Base-by-base conservation (phyloP, 257 asterid species). In the Solanum chaucha region DNA sequence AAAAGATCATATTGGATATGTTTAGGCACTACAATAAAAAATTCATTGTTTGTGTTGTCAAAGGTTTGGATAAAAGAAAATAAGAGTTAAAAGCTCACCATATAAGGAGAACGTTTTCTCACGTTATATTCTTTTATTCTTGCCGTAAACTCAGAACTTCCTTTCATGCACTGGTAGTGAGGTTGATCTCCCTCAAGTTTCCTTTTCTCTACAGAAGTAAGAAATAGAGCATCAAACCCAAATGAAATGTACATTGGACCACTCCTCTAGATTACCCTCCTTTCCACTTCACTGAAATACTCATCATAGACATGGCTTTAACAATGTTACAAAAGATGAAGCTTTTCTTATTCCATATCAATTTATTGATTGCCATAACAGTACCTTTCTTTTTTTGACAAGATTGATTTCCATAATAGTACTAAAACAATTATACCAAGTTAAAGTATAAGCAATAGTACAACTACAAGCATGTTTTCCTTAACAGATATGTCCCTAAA, bases 71-170 rank as follows among this genome's bases (percentile, higher is more conserved):
- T 44, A 26, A 78, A 59, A 12, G 15, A 81, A 80, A 13, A 51
- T 7, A 72, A 77, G 73, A 32, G 58, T 7, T 32, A 22, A 72
- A 82, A 86, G 34, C 90, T 86, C 85, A 88, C 90, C 90, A 86
- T 22, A 72, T 20, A 10, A 72, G 82, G 64, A 86, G 55, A 73
- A 28, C 36, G 35, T 35, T 26, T 59, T 41, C 32, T 55, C 38
- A 86, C 19, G 17, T 75, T 83, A 85, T 73, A 41, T 73, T n/a
- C 4, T 14, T 22, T 82, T 19, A 88, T 88, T 44, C 26, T 41
- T 82, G 82, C 32, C 24, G 28, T 24, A 22, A 88, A 86, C 38
- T 71, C 68, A 48, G 73, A 40, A 51, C 44, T 36, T 55, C 86
- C 26, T 87, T 48, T 44, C 71, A 13, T 17, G 10, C 48, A 77